Percentiles rank a stretch among this genome's conserved stretches.
Evolutionary conservation across 108 stramenopile species (phyloP).

Genomic region (Cyclotella distinguenda): DNA sequence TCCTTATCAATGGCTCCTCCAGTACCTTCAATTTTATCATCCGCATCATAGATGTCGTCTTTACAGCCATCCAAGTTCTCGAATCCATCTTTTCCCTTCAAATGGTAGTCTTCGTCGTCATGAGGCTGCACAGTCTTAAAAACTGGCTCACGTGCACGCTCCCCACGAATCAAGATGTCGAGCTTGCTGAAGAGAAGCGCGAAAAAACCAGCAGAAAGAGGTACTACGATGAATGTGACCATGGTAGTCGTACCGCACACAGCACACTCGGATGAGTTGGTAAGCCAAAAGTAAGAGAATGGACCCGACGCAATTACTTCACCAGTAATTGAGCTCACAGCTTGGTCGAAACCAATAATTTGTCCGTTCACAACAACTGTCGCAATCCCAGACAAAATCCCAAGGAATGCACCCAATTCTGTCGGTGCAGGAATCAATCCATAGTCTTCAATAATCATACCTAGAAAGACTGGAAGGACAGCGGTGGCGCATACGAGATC

Average conservation of each 20-base stretch:
- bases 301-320: slow-evolving; percentile 45
- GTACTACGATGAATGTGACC: slow-evolving; percentile 77
- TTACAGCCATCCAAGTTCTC: neutral
- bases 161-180: slow-evolving; percentile 64
- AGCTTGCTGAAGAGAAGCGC: slow-evolving; percentile 61
- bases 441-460: slow-evolving; percentile 57
- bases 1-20: too few relatives aligned
- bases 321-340: slow-evolving; percentile 45
- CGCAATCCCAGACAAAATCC: slow-evolving; percentile 58
- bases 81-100: slow-evolving; percentile 17
- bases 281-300: slow-evolving; percentile 79
- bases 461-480: slow-evolving; percentile 73
- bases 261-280: slow-evolving; percentile 65
- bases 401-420: slow-evolving; percentile 71
- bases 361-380: slow-evolving; percentile 69
- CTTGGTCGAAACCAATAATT: slow-evolving; percentile 54
- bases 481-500: slow-evolving; percentile 80
- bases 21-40: slow-evolving; percentile 15
- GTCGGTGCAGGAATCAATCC: slow-evolving; percentile 67
- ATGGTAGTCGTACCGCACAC: slow-evolving; percentile 74
- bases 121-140: slow-evolving; percentile 19
- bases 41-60: slow-evolving; percentile 16
- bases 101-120: slow-evolving; percentile 28
- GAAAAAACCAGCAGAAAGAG: slow-evolving; percentile 48
- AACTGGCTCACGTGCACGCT: slow-evolving; percentile 57